Base-by-base conservation (phyloP, 495 filamentous ascomycete genomes). In the Sphaerosporella brunnea region DNA sequence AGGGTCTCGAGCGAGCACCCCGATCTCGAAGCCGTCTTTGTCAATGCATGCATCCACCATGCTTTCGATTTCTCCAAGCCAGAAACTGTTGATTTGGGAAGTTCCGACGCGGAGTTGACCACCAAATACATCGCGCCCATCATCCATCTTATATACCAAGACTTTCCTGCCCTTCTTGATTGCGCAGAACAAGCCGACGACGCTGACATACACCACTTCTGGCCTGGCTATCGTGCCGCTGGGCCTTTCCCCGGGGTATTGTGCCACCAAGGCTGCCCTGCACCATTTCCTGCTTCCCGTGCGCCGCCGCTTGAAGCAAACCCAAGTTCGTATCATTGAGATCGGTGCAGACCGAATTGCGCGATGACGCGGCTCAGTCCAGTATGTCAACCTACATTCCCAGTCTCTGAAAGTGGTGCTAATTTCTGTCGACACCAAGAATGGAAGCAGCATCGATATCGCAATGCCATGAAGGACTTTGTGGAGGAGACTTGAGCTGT, bases 61-160 rank as follows among this genome's bases (percentile, higher is more conserved):
- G 58, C 60, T 2, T 66, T 80, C 39, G 68, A 84, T 62, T 77
- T 82, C 62, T 62, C 72, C 19, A 64, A 73, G 16, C 77, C 81
- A 1, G 62, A 65, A 8, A 65, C 62, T 7, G 67, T 81, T 45
- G 66, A 78, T 54, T 64, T 85, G 0, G 55, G 62, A 0, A 36
- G 63, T 0, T 59, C 78, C 15, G 60, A 72, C 36, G 51, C 63
- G 4, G 82, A 85, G 56, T 47, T 83, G 21, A 63, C 61, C 7
- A 82, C 75, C 1, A 85, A 86, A 63, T 85, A 82, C 62, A 69
- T 71, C 23, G 68, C 78, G 13, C 69, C 70, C 38, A 58, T 86
- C 4, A 67, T 73, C 50, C 64, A 82, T n/a, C n/a, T n/a, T n/a
- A n/a, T n/a, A n/a, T 1, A 69, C 73, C 18, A 69, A 74, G 10